phyloP scores from a whole-genome alignment of 2,329 filamentous ascomycete genomes.

The Penicillium sp. region DNA sequence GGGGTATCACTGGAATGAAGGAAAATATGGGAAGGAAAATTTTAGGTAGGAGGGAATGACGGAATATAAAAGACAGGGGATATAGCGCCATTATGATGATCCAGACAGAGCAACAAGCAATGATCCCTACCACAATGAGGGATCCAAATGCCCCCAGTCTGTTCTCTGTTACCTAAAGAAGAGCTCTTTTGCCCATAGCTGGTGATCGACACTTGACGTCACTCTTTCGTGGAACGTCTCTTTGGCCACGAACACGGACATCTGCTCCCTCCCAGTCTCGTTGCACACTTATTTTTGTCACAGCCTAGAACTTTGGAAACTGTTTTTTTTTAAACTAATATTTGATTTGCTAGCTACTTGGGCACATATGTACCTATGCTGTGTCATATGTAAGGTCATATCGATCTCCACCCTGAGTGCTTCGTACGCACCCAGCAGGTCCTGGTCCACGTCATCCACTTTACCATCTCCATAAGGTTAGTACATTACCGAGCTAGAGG shows the following conservation, averaged over 20 bases:
- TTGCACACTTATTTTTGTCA: background rate
- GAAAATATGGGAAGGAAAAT: constrained; percentile 9
- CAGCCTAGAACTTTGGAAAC: background rate
- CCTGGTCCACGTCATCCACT: background rate
- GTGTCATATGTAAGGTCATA: background rate
- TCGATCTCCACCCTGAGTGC: background rate
- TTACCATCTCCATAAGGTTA: constrained; percentile 5
- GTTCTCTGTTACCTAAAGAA: background rate
- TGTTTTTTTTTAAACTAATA: background rate
- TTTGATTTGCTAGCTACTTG: no score
- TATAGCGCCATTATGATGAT: constrained; percentile 7
- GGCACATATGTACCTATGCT: no score
- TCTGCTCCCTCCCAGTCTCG: constrained; percentile 1
- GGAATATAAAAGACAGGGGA: constrained; percentile 12
- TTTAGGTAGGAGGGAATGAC: background rate
- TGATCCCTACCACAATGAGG: background rate
- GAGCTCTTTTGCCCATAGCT: background rate
- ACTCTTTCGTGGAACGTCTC: constrained; percentile 1
- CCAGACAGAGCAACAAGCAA: background rate
- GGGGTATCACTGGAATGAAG: constrained; percentile 23
- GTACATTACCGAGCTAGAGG: background rate
- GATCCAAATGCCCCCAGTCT: no score
- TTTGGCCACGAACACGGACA: constrained; percentile 2
- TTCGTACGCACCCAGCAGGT: background rate
- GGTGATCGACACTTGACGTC: constrained; percentile 8